Conservation (phyloP, 108 stramenopile genomes). For the Skeletonema marinoi region DNA sequence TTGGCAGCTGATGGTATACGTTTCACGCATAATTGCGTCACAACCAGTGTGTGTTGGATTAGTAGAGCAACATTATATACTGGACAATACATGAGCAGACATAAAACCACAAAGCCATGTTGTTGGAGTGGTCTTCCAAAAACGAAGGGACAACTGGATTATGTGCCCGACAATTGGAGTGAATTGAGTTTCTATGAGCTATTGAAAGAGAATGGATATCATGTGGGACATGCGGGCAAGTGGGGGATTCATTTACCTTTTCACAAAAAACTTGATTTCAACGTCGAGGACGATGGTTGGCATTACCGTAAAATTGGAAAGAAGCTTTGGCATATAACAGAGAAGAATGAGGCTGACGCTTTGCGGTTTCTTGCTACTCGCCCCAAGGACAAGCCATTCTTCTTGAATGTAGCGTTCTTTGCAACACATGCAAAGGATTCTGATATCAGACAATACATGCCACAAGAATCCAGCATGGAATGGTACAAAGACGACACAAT, state of each 20-base stretch:
- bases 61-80: conserved; percentile 74
- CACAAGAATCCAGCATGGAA: conserved; percentile 43
- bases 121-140: conserved; percentile 44
- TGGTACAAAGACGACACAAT: conserved; percentile 63
- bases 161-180: conserved; percentile 31
- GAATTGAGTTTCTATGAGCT: conserved; percentile 42
- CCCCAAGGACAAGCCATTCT: conserved; percentile 70
- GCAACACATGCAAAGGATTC: conserved; percentile 68
- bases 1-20: conserved; percentile 75
- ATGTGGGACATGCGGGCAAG: conserved; percentile 75
- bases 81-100: conserved; percentile 66
- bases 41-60: conserved; percentile 84
- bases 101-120: conserved; percentile 45
- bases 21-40: conserved; percentile 83
- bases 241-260: conserved; percentile 46
- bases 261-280: conserved; percentile 28
- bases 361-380: conserved; percentile 57
- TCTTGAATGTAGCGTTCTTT: conserved; percentile 76
- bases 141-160: conserved; percentile 15
- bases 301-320: conserved; percentile 34
- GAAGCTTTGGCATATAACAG: conserved; percentile 60
- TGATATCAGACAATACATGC: conserved; percentile 49
- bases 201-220: conserved; percentile 33
- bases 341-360: conserved; percentile 67
- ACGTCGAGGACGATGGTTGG: conserved; percentile 55